Conservation (phyloP, 768 basidiomycete species). For the Suillus occidentalis region DNA sequence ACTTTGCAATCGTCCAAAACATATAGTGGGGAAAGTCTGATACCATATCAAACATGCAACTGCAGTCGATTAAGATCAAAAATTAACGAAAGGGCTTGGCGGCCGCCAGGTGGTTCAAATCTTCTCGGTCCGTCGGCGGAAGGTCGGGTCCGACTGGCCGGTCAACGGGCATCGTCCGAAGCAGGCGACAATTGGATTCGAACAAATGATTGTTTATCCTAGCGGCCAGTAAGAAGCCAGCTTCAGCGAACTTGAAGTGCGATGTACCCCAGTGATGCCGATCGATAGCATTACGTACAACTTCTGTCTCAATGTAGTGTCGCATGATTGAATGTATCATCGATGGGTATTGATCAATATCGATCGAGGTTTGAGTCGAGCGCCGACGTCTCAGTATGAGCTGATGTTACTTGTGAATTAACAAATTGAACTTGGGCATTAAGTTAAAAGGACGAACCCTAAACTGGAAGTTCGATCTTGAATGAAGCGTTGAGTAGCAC, state of each 20-base stretch:
- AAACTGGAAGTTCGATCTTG: not conserved
- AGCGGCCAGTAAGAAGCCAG: not conserved
- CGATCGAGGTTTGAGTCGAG: not conserved
- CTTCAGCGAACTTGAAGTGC: not conserved
- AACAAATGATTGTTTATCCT: not conserved
- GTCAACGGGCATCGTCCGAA: not conserved
- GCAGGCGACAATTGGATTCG: not conserved
- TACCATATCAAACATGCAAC: not conserved
- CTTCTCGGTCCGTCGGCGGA: not conserved
- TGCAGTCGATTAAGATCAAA: not conserved
- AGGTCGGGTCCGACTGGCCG: not conserved
- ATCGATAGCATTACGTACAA: not conserved
- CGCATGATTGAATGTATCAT: not conserved
- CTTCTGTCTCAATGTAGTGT: not conserved
- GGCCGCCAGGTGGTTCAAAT: not conserved
- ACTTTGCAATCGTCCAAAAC: not conserved
- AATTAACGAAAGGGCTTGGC: not conserved
- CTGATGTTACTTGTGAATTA: not conserved
- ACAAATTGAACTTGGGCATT: not conserved
- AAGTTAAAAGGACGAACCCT: not conserved
- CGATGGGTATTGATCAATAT: not conserved
- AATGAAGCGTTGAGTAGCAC: not conserved
- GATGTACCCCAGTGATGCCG: not conserved
- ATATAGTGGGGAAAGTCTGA: not conserved
- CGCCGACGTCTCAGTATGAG: not conserved